These are phyloP conservation scores for Vigna unguiculata DNA, from an alignment of 306 rosid genomes.

Conservation along the genomic window DNA sequence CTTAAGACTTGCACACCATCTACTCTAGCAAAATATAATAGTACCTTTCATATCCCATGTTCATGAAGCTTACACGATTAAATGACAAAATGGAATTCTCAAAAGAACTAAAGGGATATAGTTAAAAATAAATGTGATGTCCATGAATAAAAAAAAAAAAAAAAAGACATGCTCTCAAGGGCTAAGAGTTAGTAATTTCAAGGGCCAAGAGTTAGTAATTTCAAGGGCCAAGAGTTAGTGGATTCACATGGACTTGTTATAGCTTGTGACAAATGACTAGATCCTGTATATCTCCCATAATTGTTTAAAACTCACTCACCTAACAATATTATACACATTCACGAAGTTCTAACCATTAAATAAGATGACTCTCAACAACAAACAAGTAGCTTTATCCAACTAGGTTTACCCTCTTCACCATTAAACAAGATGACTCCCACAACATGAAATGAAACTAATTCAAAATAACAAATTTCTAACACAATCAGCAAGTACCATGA, in stretches of 20 bases:
- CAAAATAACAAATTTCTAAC: background rate
- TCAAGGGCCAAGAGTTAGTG: background rate
- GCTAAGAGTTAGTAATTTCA: background rate
- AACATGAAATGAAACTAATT: conserved; percentile 25
- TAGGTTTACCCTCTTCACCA: conserved; percentile 12
- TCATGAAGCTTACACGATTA: conserved; percentile 10
- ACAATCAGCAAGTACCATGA: background rate
- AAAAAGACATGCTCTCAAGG: conserved; percentile 1
- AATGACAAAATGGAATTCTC: conserved; percentile 11
- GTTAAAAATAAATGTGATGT: background rate
- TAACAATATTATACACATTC: conserved; percentile 11
- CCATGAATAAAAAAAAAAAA: background rate
- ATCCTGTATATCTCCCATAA: background rate
- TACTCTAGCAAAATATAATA: background rate
- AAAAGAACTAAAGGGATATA: background rate
- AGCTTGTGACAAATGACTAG: background rate
- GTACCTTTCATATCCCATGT: background rate
- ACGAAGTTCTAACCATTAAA: conserved; percentile 32
- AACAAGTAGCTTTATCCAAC: background rate
- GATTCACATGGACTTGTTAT: background rate
- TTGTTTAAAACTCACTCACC: conserved; percentile 1
- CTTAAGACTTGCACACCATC: conserved; percentile 3
- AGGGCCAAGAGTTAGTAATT: background rate
- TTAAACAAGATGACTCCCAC: background rate
- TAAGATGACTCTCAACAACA: background rate